phyloP scores from a whole-genome alignment of 768 basidiomycete genomes.

The Serendipita sp. region DNA sequence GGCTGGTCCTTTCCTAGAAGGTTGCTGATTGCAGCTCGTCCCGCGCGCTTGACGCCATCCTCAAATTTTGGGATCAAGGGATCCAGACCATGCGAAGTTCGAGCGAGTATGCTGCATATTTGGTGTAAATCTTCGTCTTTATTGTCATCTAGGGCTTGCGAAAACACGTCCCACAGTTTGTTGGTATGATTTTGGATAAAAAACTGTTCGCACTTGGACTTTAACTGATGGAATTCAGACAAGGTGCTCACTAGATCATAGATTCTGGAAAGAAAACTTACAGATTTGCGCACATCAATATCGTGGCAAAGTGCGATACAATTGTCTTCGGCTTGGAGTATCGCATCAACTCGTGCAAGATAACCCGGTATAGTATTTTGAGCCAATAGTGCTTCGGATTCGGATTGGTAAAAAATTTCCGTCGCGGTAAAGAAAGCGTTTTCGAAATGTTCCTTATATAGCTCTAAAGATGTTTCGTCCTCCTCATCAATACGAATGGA shows the following conservation, averaged over 20 bases:
- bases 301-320: conserved; percentile 88
- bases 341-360: conserved; percentile 84
- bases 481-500: conserved; percentile 86
- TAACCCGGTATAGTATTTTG: conserved; percentile 87
- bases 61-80: conserved; percentile 86
- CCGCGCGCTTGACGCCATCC: conserved; percentile 86
- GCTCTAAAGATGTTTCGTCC: conserved; percentile 83
- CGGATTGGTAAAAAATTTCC: conserved; percentile 79
- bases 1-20: conserved; percentile 41
- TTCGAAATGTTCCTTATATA: conserved; percentile 88
- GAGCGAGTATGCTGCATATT: conserved; percentile 81
- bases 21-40: conserved; percentile 65
- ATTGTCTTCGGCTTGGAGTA: conserved; percentile 86
- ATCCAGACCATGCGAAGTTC: conserved; percentile 81
- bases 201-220: conserved; percentile 62
- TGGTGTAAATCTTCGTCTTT: conserved; percentile 88
- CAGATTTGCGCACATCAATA: conserved; percentile 66
- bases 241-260: conserved; percentile 37
- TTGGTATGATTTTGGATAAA: conserved; percentile 77
- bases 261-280: conserved; percentile 18
- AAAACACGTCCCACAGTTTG: conserved; percentile 88
- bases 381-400: conserved; percentile 79
- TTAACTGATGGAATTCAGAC: conserved; percentile 22
- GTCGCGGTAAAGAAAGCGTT: conserved; percentile 76
- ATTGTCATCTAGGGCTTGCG: conserved; percentile 75